Base-by-base conservation (phyloP, 768 basidiomycete genomes). In the Hypholoma sublateritium region DNA sequence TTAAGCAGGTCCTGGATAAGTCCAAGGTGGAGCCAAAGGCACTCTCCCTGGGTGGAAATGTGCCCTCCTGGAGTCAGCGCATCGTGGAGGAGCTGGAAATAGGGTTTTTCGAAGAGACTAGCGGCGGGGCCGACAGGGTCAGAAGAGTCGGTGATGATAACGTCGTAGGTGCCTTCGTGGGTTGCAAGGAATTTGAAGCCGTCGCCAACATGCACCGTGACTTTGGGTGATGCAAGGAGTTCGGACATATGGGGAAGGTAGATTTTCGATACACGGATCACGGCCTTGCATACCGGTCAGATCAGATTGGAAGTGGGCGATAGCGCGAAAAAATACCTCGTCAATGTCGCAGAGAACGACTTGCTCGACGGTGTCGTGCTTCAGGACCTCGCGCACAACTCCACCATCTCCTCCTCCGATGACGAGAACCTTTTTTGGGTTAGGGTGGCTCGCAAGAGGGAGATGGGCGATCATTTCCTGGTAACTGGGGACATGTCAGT, bases 401-500 rank as follows among this genome's bases (percentile, higher is more conserved):
- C 96, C 97, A 42, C 97, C 97, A 71, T 99, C 97, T 25, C 97
- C 97, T 49, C 96, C 97, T 48, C 97, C 97, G 59, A 99, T 95
- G 56, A 99, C 97, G 34, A 99, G 86, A 16, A 98, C 96, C 66
- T 89, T 87, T 74, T 91, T 89, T 0, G 96, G 97, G 78, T 97
- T 91, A 21, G 97, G 96, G 74, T 99, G 97, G 58, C 88, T 93
- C 12, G 93, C 88, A 60, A 98, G 81, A n/a, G 97, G 97, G 52
- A 99, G 76, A 75, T 98, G 96, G 5, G 96, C 83, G 67, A 99
- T 98, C 96, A 98, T 97, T 77, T 99, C 96, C 68, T 98, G 95
- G 74, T 98, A 98, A 11, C 94, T 97, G 65, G 43, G 6, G 2
- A 16, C 35, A 43, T 13, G 41, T 59, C 12, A 55, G n/a, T 42